These are phyloP conservation scores for Cucurbita maxima DNA, from an alignment of 306 rosid genomes.

Conservation along the genomic window DNA sequence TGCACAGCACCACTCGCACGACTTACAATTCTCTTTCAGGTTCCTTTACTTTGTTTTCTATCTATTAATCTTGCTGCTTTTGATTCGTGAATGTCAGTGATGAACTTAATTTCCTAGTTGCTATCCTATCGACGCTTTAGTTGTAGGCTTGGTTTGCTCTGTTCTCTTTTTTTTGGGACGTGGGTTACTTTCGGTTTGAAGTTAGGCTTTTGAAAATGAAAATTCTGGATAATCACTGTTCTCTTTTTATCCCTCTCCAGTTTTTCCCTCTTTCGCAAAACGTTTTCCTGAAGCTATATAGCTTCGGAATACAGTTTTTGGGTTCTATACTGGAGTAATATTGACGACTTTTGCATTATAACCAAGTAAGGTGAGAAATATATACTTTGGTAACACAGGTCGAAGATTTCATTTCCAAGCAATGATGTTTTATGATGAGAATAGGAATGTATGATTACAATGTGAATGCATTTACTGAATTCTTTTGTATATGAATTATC, in stretches of 20 bases:
- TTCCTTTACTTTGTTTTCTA: slow-evolving; percentile 1
- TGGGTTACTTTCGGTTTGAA: neutral
- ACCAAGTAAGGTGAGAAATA: neutral
- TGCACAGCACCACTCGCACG: slow-evolving; percentile 98
- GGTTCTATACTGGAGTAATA: neutral
- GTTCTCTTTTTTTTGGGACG: neutral
- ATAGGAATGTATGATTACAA: neutral
- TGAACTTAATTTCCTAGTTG: neutral
- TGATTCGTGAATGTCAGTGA: neutral
- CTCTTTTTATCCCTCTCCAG: neutral
- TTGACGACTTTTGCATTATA: neutral
- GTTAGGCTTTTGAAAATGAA: neutral
- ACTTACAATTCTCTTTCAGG: slow-evolving; percentile 95
- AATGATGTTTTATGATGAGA: neutral
- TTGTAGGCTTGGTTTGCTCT: neutral
- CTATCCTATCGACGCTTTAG: neutral
- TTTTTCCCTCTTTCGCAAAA: slow-evolving; percentile 1
- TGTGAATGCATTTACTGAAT: neutral
- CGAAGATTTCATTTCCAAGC: neutral
- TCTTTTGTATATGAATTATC: neutral
- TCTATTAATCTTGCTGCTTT: neutral
- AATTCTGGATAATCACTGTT: neutral
- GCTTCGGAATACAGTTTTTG: neutral
- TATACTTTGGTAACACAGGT: neutral
- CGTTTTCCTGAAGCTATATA: neutral